Base-by-base conservation (phyloP, 2,329 filamentous ascomycete species). In the Monilinia laxa region DNA sequence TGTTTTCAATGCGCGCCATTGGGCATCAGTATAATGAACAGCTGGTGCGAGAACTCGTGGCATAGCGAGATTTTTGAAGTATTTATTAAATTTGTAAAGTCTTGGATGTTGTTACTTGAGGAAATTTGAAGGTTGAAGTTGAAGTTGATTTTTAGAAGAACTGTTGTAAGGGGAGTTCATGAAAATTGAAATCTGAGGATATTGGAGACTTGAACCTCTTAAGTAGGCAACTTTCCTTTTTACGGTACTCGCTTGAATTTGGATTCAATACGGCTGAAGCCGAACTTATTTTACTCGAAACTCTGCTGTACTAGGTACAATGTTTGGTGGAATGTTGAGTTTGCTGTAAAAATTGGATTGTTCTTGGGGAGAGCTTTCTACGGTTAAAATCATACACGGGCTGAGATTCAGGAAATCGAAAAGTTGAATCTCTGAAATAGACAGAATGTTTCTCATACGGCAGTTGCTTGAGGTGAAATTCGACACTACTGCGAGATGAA, bases 1-100 rank as follows among this genome's bases (percentile, higher is more conserved):
- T 1, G 18, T 23, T 52, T 60, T 60, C 14, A 62, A 25, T 52
- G 45, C 58, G 58, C 58, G 58, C 58, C 58, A 62, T 25, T 62
- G 45, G 10, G 9, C n/a, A 23, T 62, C 58, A 10, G n/a, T 62
- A 31, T 62, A 62, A 38, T 25, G 10, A 38, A 62, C 58, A 4
- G 16, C n/a, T 1, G 47, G 31, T 12, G n/a, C 58, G 14, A 62
- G 31, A 4, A 62, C 38, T 51, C 58, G 58, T 12, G 58, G 12
- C 58, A 62, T 62, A 14, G 5, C 25, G 28, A 20, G 9, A 12
- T 25, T 9, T 1, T 25, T 10, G 14, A 20, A 47, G 18, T 3
- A 6, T 47, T 20, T 6, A n/a, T 47, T 16, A 3, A 35, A n/a
- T 23, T 52, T 52, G 11, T 25, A 51, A 10, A 4, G 10, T 11